Evolutionary conservation across 2,329 filamentous ascomycete genomes (phyloP).

Genomic region (Scedosporium aurantiacum): DNA sequence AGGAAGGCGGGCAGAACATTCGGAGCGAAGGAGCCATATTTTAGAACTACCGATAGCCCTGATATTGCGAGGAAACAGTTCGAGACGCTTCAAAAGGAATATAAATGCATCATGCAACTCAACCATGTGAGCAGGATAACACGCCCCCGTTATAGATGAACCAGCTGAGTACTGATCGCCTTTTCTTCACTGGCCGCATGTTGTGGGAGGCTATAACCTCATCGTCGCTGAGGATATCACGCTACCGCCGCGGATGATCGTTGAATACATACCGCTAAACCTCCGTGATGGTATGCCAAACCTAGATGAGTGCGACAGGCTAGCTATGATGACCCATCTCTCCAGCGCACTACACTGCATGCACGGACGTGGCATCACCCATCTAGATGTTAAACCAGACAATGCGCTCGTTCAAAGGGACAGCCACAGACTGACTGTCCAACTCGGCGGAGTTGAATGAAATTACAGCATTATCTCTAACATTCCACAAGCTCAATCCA

Average conservation of each 20-base stretch:
- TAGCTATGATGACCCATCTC: conserved; percentile 4
- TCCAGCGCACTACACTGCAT: conserved; percentile 4
- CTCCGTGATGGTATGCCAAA: conserved; percentile 3
- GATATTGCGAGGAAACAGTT: conserved; percentile 6
- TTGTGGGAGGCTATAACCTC: conserved; percentile 7
- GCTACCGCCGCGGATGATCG: conserved; percentile 8
- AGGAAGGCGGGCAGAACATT: conserved; percentile 3
- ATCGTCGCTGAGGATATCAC: conserved; percentile 7
- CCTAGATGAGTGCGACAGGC: background rate
- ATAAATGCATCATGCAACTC: conserved; percentile 5
- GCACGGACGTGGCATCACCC: conserved; percentile 5
- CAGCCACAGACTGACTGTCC: background rate
- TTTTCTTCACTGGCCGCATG: conserved; percentile 4
- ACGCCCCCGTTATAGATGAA: background rate
- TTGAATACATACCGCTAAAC: conserved; percentile 8
- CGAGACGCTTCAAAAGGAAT: conserved; percentile 6
- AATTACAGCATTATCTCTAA: no score
- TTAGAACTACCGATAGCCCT: conserved; percentile 4
- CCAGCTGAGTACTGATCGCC: background rate
- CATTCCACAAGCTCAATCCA: no score
- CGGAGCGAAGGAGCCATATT: conserved; percentile 8
- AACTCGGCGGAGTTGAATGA: background rate
- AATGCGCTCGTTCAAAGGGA: conserved; percentile 2
- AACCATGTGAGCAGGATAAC: conserved; percentile 6
- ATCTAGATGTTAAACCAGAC: background rate